phyloP scores from a whole-genome alignment of 2,329 filamentous ascomycete species.

The Fusarium metavorans region DNA sequence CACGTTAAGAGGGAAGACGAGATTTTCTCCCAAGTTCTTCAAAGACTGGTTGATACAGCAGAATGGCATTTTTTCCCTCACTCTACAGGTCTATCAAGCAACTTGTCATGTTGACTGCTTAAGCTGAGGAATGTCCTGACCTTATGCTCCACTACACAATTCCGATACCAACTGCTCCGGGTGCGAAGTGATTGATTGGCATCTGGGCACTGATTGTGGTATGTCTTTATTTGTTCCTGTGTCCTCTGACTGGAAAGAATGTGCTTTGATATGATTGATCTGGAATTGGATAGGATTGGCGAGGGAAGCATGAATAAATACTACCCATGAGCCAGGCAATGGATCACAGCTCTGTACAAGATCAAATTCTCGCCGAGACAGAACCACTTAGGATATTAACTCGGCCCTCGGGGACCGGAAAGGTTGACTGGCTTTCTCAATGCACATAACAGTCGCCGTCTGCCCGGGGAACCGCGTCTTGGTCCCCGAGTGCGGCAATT shows the following conservation, averaged over 20 bases:
- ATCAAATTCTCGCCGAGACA: neutral
- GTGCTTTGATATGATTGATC: neutral
- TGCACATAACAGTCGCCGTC: neutral
- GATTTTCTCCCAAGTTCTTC: neutral
- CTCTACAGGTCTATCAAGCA: neutral
- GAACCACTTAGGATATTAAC: neutral
- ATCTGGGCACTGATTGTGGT: neutral
- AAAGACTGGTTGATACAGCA: too few species aligned
- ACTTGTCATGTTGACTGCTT: neutral
- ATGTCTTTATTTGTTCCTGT: neutral
- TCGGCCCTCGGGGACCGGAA: neutral
- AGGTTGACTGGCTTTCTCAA: neutral
- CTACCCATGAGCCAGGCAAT: neutral
- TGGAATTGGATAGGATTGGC: neutral
- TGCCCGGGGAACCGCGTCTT: neutral
- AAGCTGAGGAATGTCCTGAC: neutral
- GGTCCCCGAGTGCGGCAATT: neutral
- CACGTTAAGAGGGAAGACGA: neutral
- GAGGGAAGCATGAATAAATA: neutral
- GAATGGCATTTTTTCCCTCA: neutral
- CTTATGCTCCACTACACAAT: neutral
- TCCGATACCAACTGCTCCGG: neutral
- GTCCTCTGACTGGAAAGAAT: neutral
- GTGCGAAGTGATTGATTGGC: neutral
- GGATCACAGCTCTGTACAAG: neutral